These are phyloP conservation scores for Daldinia concentrica DNA, from an alignment of 495 filamentous ascomycete genomes.

Conservation along the genomic window DNA sequence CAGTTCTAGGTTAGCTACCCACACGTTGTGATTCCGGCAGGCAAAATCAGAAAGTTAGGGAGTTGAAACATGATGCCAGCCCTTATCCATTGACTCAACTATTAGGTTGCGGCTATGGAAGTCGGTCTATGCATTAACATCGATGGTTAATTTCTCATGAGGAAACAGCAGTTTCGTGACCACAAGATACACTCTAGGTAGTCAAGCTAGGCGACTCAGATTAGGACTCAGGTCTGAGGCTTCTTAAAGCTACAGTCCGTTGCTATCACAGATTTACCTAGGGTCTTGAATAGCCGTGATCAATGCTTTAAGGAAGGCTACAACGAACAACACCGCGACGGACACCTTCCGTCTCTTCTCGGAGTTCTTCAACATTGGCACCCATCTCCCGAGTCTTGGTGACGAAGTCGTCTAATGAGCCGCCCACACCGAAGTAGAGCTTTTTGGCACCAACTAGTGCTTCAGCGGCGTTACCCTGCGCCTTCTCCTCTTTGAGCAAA, in stretches of 20 bases:
- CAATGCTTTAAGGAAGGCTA: conserved; percentile 30
- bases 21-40: not conserved
- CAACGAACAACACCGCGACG: conserved; percentile 62
- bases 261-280: not conserved
- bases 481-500: conserved; percentile 65
- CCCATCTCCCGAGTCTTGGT: conserved; percentile 65
- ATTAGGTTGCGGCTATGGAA: not conserved
- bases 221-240: not conserved
- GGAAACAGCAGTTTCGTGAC: not conserved
- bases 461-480: conserved; percentile 54
- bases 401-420: conserved; percentile 89
- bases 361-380: conserved; percentile 65
- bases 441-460: conserved; percentile 91
- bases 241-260: not conserved
- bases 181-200: not conserved
- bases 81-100: not conserved
- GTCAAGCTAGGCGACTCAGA: not conserved
- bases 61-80: not conserved
- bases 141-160: not conserved
- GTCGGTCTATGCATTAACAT: not conserved
- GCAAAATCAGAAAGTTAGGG: not conserved
- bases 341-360: conserved; percentile 71
- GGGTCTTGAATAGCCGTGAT: not conserved
- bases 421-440: conserved; percentile 96
- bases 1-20: not conserved